Conservation (phyloP, 2,329 filamentous ascomycete genomes). For the Aspergillus pseudoterreus region DNA sequence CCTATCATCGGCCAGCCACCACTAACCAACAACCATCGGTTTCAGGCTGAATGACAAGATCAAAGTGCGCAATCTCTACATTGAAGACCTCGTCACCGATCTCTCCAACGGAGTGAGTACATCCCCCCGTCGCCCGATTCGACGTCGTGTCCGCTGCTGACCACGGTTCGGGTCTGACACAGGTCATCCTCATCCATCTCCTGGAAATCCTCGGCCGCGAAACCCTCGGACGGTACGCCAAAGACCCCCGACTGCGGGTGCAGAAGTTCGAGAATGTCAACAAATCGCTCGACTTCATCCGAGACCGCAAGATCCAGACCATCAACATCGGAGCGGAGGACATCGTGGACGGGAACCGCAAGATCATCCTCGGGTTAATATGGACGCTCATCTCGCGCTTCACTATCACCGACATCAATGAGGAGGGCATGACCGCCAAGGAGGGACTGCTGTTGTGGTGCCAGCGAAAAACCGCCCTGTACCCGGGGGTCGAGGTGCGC, state of each 20-base stretch:
- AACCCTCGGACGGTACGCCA: conserved; percentile 92
- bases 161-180: conserved; percentile 7
- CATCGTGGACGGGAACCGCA: conserved; percentile 94
- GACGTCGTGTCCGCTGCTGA: background rate
- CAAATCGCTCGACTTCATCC: conserved; percentile 89
- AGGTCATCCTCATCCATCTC: conserved; percentile 94
- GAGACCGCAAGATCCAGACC: conserved; percentile 86
- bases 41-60: conserved; percentile 95
- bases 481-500: conserved; percentile 91
- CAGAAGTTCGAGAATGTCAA: conserved; percentile 99
- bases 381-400: conserved; percentile 98
- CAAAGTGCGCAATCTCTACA: conserved; percentile 69
- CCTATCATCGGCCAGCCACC: background rate
- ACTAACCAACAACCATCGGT: background rate
- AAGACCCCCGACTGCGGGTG: conserved; percentile 91
- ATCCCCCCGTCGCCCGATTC: background rate
- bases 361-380: conserved; percentile 95
- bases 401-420: conserved; percentile 97
- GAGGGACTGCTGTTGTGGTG: conserved; percentile 95
- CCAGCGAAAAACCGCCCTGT: conserved; percentile 96
- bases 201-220: conserved; percentile 94
- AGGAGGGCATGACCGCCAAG: conserved; percentile 96
- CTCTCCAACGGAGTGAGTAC: conserved; percentile 84
- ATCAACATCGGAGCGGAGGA: conserved; percentile 98
- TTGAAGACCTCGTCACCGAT: conserved; percentile 83